phyloP scores from a whole-genome alignment of 2,329 filamentous ascomycete species.

The Arthrobotrys musiformis region DNA sequence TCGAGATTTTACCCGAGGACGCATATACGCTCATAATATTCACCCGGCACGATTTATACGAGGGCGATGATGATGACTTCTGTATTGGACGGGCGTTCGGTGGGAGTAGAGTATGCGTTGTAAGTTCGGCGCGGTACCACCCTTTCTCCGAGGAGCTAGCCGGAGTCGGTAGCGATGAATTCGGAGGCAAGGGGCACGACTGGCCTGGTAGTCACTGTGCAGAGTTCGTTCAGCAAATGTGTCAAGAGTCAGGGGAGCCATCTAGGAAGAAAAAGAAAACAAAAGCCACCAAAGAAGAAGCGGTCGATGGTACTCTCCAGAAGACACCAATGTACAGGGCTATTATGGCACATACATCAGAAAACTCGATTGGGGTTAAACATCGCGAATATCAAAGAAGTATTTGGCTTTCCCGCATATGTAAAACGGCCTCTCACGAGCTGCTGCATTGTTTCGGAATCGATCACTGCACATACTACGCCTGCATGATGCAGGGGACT shows the following conservation, averaged over 20 bases:
- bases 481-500: conserved; percentile 73
- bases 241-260: conserved; percentile 2
- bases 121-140: conserved; percentile 72
- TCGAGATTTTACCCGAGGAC: conserved; percentile 68
- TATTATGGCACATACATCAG: conserved; percentile 57
- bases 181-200: conserved; percentile 45
- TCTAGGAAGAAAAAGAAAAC: conserved; percentile 59
- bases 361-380: neutral
- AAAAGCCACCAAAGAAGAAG: conserved; percentile 20
- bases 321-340: conserved; percentile 54
- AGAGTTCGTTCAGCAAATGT: conserved; percentile 13
- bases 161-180: conserved; percentile 61
- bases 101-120: conserved; percentile 71
- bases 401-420: conserved; percentile 71
- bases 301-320: neutral
- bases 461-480: conserved; percentile 74
- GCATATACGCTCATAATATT: conserved; percentile 71
- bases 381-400: conserved; percentile 56
- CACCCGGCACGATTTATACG: conserved; percentile 73
- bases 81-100: conserved; percentile 75
- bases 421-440: conserved; percentile 72
- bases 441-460: conserved; percentile 75
- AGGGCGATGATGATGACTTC: conserved; percentile 74
- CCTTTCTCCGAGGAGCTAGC: conserved; percentile 65
- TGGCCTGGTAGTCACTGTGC: conserved; percentile 46